Evolutionary conservation across 23 red algal species (phyloP).

Genomic region (Cyanidioschyzon merolae): DNA sequence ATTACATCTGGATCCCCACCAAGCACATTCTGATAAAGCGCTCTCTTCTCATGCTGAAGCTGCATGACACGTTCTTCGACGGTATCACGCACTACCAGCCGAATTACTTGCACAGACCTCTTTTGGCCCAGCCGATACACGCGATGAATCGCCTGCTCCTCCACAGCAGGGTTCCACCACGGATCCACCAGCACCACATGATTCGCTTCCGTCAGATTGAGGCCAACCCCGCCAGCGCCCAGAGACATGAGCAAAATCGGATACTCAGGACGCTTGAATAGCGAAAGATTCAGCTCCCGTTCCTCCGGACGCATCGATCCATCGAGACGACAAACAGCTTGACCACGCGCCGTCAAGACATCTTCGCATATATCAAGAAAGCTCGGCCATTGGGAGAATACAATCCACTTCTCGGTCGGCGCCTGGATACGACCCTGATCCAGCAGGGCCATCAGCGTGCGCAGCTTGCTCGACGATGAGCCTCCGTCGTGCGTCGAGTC

Average conservation of each 20-base stretch:
- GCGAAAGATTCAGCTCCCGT: slow-evolving; percentile 25
- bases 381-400: slow-evolving; percentile 62
- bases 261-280: slow-evolving; percentile 21
- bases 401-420: slow-evolving; percentile 38
- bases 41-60: slow-evolving; percentile 63
- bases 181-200: slow-evolving; percentile 68
- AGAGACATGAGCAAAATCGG: slow-evolving; percentile 52
- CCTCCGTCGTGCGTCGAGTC: neutral
- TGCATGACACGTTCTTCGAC: slow-evolving; percentile 57
- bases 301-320: slow-evolving; percentile 30
- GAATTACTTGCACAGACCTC: slow-evolving; percentile 36
- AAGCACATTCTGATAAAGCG: slow-evolving; percentile 47
- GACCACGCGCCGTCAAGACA: slow-evolving; percentile 17
- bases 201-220: slow-evolving; percentile 73
- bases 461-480: slow-evolving; percentile 44
- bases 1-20: neutral
- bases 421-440: neutral
- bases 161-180: slow-evolving; percentile 58
- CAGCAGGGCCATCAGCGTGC: slow-evolving; percentile 35
- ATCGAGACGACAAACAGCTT: slow-evolving; percentile 33
- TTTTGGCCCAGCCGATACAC: slow-evolving; percentile 63
- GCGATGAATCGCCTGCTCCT: slow-evolving; percentile 56
- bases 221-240: slow-evolving; percentile 48
- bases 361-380: slow-evolving; percentile 61
- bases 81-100: slow-evolving; percentile 38